Conservation (phyloP, 495 filamentous ascomycete genomes). For the Aspergillus ellipticus region DNA sequence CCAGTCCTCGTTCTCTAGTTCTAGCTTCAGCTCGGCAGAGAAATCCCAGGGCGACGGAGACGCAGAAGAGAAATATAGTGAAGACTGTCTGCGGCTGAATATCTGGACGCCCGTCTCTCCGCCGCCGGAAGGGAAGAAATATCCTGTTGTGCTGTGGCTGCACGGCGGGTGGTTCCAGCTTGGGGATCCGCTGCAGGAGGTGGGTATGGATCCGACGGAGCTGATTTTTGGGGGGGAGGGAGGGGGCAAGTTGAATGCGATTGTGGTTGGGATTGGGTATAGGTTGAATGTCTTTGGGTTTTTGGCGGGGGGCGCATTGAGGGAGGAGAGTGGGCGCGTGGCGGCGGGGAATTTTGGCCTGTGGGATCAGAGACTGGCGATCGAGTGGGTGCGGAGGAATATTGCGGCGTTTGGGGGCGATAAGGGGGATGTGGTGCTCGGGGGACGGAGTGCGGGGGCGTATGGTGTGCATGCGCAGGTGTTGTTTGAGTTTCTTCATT, state of each 20-base stretch:
- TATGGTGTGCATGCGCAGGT: slow-evolving; percentile 51
- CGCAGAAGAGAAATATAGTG: slow-evolving; percentile 22
- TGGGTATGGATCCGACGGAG: slow-evolving; percentile 38
- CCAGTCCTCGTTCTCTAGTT: too few species aligned
- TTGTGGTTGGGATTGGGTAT: slow-evolving; percentile 59
- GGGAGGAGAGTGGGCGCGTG: slow-evolving; percentile 38
- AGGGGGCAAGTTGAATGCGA: slow-evolving; percentile 42
- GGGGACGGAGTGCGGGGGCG: slow-evolving; percentile 58
- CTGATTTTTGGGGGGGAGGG: slow-evolving; percentile 48
- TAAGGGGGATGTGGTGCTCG: slow-evolving; percentile 53
- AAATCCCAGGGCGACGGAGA: slow-evolving; percentile 21
- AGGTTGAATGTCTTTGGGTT: slow-evolving; percentile 61
- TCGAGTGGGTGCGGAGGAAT: slow-evolving; percentile 58
- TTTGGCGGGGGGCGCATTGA: slow-evolving; percentile 41
- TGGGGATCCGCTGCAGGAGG: slow-evolving; percentile 33
- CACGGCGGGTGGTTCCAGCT: slow-evolving; percentile 52
- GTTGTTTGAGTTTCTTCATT: slow-evolving; percentile 44
- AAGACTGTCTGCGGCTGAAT: slow-evolving; percentile 48
- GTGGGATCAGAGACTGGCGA: slow-evolving; percentile 53
- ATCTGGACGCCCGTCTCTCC: slow-evolving; percentile 34
- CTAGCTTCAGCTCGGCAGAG: too few species aligned
- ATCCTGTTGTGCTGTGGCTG: slow-evolving; percentile 56
- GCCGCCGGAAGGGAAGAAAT: slow-evolving; percentile 25
- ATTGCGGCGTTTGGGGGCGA: slow-evolving; percentile 56
- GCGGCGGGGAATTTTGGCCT: slow-evolving; percentile 57